Evolutionary conservation across 1,284 basidiomycete species (phyloP).

Genomic region (Naganishia sp.): DNA sequence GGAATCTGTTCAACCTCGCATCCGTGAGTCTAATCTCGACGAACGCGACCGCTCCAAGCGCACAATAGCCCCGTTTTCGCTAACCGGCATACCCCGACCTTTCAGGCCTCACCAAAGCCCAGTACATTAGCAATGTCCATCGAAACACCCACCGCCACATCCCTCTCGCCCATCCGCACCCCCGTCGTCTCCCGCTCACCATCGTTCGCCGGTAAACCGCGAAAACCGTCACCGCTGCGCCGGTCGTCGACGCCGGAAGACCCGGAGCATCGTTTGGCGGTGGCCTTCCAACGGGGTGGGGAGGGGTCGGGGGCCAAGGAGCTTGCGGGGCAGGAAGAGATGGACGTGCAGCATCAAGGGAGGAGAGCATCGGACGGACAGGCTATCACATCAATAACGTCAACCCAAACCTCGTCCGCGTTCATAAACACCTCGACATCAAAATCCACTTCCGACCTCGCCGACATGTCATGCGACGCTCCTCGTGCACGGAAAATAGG

Average conservation of each 20-base stretch:
- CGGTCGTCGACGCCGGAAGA: constrained; percentile 23
- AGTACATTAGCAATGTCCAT: background rate
- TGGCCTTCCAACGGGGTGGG: background rate
- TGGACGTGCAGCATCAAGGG: background rate
- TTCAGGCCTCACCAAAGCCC: background rate
- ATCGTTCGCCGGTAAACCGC: constrained; percentile 11
- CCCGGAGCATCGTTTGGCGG: background rate
- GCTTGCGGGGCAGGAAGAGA: background rate
- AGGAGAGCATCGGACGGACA: constrained; percentile 13
- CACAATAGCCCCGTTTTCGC: background rate
- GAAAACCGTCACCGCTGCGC: constrained; percentile 16
- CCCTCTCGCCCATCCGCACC: constrained; percentile 3
- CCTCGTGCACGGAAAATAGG: constrained; percentile 1
- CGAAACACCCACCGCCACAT: background rate
- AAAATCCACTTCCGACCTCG: constrained; percentile 50
- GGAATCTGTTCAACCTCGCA: no score
- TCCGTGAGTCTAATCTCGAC: no score
- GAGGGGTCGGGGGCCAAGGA: background rate
- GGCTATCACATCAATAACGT: constrained; percentile 53
- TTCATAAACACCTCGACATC: constrained; percentile 78
- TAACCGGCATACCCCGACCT: background rate
- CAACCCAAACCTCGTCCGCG: constrained; percentile 75
- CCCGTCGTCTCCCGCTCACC: constrained; percentile 1
- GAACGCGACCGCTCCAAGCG: no score
- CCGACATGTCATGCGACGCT: constrained; percentile 55